Percentiles rank a stretch among this genome's conserved stretches.
phyloP scores from a whole-genome alignment of 305 asterid species.

The Fraxinus paxiana region DNA sequence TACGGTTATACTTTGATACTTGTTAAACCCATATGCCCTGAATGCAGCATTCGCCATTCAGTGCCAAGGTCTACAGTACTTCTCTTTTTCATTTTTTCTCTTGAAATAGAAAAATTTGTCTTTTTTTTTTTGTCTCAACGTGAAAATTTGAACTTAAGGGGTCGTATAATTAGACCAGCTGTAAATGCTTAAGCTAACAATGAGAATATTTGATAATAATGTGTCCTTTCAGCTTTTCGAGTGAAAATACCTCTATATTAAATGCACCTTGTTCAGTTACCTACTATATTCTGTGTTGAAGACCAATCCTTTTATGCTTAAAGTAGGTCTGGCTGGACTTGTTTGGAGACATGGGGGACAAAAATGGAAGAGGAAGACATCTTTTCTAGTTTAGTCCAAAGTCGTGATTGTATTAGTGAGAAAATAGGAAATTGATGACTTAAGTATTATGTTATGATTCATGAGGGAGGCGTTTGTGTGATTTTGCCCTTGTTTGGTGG shows the following conservation, averaged over 20 bases:
- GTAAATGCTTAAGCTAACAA: not conserved
- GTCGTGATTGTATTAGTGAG: not conserved
- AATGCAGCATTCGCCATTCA: not conserved
- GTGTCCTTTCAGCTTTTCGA: not conserved
- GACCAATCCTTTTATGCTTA: not conserved
- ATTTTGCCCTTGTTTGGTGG: not conserved
- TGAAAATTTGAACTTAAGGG: slow-evolving; percentile 21
- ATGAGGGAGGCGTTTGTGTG: not conserved
- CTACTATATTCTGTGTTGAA: not conserved
- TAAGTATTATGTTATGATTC: not conserved
- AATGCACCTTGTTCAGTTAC: not conserved
- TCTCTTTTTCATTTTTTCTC: not conserved
- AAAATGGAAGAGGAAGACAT: not conserved
- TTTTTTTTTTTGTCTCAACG: not conserved
- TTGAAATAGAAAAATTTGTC: not conserved
- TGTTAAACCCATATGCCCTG: not conserved
- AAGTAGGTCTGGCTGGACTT: not conserved
- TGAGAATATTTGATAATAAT: not conserved
- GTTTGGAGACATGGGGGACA: not conserved
- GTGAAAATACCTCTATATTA: not conserved
- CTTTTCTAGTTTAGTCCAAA: not conserved
- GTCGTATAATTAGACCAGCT: not conserved
- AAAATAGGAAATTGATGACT: not conserved
- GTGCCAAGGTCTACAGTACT: not conserved
- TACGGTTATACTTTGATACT: not conserved